Base-by-base conservation (phyloP, 768 basidiomycete species). In the Termitomyces sp. region DNA sequence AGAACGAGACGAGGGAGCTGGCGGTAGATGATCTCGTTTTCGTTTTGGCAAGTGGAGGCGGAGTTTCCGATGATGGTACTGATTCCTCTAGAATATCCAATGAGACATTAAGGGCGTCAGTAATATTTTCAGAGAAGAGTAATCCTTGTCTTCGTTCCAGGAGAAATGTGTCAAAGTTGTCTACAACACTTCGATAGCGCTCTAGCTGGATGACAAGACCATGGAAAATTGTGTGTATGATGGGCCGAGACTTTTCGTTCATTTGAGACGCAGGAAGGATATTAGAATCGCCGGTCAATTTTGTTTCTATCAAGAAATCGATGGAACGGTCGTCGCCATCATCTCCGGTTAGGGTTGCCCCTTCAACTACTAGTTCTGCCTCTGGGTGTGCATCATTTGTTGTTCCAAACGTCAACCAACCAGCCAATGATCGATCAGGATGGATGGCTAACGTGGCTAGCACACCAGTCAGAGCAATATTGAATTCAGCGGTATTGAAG, bases 71-170 rank as follows among this genome's bases (percentile, higher is more conserved):
- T n/a, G 63, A 53, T 23, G 63, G 60, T 56, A 58, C 67, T 12
- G 75, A 67, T 50, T 83, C 79, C 16, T 81, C 75, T 2, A 77
- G 73, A 22, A 89, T 68, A 54, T 94, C 88, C 52, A 94, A 73
- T 13, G 76, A 79, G 43, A 93, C 73, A 42, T 79, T 88, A 54
- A 98, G 75, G 3, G 95, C 95, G 63, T 98, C 96, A 7, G 86
- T 89, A 33, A 97, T 73, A 66, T 94, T 94, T 71, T 97, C 94
- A 3, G 89, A 88, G 69, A 96, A 97, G 16, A 96, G 71, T 9
- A 98, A 76, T 2, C 94, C 95, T 64, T 88, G 89, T 16, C 96
- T 81, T 33, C 96, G 82, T 70, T 98, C 92, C 2, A 84, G 68
- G 3, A 98, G 81, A 63, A 83, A 91, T 64, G 80, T 81, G 73